These are phyloP conservation scores for Hanseniaspora hatyaiensis DNA, from an alignment of 805 yeast species.

Conservation along the genomic window DNA sequence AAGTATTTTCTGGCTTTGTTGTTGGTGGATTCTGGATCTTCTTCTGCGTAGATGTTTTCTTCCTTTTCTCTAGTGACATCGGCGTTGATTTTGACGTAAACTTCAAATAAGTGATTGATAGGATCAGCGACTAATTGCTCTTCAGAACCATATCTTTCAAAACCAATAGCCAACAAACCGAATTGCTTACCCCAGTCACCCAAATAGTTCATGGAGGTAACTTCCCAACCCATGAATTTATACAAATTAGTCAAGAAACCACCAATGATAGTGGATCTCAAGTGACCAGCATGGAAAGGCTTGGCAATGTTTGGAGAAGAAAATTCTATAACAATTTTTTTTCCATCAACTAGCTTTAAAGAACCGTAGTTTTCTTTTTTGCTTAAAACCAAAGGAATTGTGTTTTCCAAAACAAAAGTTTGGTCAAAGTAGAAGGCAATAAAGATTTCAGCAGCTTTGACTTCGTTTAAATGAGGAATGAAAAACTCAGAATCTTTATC, in stretches of 20 bases:
- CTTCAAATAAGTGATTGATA: conserved; percentile 86
- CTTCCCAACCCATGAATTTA: conserved; percentile 88
- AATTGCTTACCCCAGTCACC: conserved; percentile 99
- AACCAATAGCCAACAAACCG: conserved; percentile 91
- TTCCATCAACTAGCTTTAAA: conserved; percentile 54
- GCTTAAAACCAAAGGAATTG: conserved; percentile 55
- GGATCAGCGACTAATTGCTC: conserved; percentile 64
- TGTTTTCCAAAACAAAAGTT: conserved; percentile 51
- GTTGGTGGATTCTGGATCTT: conserved; percentile 41
- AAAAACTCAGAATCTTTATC: conserved; percentile 14
- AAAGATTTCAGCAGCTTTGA: conserved; percentile 78
- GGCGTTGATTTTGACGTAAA: conserved; percentile 75
- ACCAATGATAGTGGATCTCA: conserved; percentile 95
- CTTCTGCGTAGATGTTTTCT: conserved; percentile 31
- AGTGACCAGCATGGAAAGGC: conserved; percentile 99
- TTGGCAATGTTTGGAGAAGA: conserved; percentile 98
- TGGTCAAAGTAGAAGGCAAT: conserved; percentile 70
- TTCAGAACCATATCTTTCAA: conserved; percentile 71
- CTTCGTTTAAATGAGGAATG: conserved; percentile 51
- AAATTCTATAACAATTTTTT: conserved; percentile 66
- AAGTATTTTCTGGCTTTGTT: conserved; percentile 79
- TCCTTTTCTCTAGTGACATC: conserved; percentile 54
- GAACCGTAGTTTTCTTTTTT: conserved; percentile 57
- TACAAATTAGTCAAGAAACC: conserved; percentile 85
- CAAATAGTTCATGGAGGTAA: conserved; percentile 78